These are phyloP conservation scores for Trametes cinnabarina DNA, from an alignment of 768 basidiomycete species.

Conservation along the genomic window DNA sequence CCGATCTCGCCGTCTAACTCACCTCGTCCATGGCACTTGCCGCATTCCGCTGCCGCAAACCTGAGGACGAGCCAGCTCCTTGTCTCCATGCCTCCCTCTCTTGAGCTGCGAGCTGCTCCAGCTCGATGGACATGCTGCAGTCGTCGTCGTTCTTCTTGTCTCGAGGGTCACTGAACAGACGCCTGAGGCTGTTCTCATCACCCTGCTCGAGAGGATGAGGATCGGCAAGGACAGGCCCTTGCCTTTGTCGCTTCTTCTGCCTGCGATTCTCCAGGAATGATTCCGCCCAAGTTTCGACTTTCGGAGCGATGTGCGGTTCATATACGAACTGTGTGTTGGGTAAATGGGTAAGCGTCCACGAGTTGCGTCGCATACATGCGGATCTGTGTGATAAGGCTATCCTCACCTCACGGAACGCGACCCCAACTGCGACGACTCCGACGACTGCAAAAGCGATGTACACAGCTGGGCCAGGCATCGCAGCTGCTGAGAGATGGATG, in stretches of 20 bases:
- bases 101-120: constrained; percentile 49
- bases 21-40: constrained; percentile 50
- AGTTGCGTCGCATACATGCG: not conserved
- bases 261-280: constrained; percentile 32
- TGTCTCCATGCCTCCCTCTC: constrained; percentile 56
- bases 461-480: constrained; percentile 42
- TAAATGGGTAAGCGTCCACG: not conserved
- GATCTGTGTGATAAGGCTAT: not conserved
- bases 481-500: constrained; percentile 12
- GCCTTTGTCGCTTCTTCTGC: constrained; percentile 28
- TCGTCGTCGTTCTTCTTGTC: constrained; percentile 16
- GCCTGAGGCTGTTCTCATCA: constrained; percentile 15
- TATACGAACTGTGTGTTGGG: constrained; percentile 53
- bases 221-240: constrained; percentile 24
- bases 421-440: constrained; percentile 46
- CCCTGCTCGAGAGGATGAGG: constrained; percentile 13
- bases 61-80: constrained; percentile 34
- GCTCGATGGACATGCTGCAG: constrained; percentile 37
- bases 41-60: constrained; percentile 23
- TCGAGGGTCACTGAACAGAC: not conserved
- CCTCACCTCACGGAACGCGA: constrained; percentile 60
- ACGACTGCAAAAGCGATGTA: constrained; percentile 49
- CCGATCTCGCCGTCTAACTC: constrained; percentile 4
- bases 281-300: constrained; percentile 46
- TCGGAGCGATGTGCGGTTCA: constrained; percentile 66